phyloP scores from a whole-genome alignment of 805 yeast species.

The Dipodascus albidus region DNA sequence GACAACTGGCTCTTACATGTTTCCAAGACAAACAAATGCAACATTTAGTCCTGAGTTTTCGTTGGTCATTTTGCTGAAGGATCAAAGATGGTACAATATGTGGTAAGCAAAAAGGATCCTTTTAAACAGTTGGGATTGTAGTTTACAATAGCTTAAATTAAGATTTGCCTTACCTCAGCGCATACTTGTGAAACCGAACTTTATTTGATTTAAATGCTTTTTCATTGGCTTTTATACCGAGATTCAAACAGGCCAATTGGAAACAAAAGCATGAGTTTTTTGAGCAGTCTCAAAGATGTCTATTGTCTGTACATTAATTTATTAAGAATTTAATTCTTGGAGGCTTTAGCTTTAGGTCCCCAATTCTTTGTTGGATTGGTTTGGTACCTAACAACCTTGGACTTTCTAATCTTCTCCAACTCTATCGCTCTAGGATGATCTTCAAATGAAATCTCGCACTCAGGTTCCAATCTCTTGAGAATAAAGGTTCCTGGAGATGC shows the following conservation, averaged over 20 bases:
- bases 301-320: too few species aligned
- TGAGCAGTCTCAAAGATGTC: too few species aligned
- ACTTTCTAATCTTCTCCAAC: constrained; percentile 51
- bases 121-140: too few species aligned
- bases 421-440: constrained; percentile 42
- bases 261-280: too few species aligned
- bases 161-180: background rate
- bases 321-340: background rate
- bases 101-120: background rate
- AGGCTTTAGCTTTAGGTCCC: constrained; percentile 82
- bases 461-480: constrained; percentile 18
- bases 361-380: constrained; percentile 89
- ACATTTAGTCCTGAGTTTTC: constrained; percentile 36
- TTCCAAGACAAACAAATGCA: constrained; percentile 87
- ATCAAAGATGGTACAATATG: too few species aligned
- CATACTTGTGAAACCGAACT: background rate
- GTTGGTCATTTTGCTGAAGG: background rate
- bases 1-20: constrained; percentile 53
- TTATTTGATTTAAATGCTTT: background rate
- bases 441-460: constrained; percentile 40
- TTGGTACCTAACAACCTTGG: constrained; percentile 80
- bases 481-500: constrained; percentile 24
- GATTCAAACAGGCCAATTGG: too few species aligned
- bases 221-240: background rate
- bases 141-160: too few species aligned